phyloP scores from a whole-genome alignment of 129 eudicot species.

The Chrysanthemum lavandulifolium region DNA sequence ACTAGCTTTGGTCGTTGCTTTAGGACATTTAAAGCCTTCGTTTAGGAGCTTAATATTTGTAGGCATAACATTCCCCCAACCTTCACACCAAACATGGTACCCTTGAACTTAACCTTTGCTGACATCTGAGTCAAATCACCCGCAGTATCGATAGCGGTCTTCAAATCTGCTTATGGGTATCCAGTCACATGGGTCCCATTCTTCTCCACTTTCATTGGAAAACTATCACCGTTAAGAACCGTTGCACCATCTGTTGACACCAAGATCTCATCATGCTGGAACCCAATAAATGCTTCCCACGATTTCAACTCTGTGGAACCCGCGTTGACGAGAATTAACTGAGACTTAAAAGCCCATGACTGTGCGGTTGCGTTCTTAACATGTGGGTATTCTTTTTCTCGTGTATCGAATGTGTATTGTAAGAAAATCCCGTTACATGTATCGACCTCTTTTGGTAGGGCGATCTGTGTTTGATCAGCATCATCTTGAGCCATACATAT shows the following conservation, averaged over 20 bases:
- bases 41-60: constrained; percentile 57
- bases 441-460: neutral
- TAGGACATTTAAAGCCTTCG: constrained; percentile 84
- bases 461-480: neutral
- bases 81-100: constrained; percentile 65
- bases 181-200: constrained; percentile 74
- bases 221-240: constrained; percentile 48
- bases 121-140: constrained; percentile 54
- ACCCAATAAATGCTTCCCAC: constrained; percentile 64
- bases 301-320: constrained; percentile 60
- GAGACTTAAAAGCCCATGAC: constrained; percentile 67
- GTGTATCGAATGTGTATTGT: constrained; percentile 46
- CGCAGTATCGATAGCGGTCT: constrained; percentile 86
- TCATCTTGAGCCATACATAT: constrained; percentile 42
- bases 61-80: constrained; percentile 59
- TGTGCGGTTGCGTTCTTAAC: constrained; percentile 77
- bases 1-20: constrained; percentile 40
- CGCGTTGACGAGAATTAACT: constrained; percentile 47
- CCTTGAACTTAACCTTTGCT: constrained; percentile 49
- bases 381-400: constrained; percentile 61
- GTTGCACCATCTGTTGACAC: constrained; percentile 59
- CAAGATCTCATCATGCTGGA: constrained; percentile 60
- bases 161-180: constrained; percentile 65
- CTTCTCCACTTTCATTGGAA: constrained; percentile 52
- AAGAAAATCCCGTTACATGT: constrained; percentile 66